Conservation (phyloP, 495 filamentous ascomycete species). For the Penicillium cinerascens region DNA sequence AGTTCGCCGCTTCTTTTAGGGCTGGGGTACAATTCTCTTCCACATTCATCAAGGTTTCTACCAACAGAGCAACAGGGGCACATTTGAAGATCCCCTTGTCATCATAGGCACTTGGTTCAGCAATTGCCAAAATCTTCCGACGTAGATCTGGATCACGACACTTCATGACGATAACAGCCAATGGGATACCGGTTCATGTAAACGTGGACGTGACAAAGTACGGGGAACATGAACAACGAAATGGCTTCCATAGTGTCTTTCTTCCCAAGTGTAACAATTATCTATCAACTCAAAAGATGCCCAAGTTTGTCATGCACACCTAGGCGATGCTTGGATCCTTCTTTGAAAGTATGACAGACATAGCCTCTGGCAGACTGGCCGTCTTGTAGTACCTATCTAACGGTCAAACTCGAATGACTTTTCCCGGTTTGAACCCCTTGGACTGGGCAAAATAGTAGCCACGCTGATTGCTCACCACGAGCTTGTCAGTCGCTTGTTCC, state of each 20-base stretch:
- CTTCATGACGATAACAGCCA: conserved; percentile 30
- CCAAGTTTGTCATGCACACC: no score
- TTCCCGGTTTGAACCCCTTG: conserved; percentile 23
- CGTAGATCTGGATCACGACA: conserved; percentile 33
- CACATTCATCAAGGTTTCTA: conserved; percentile 22
- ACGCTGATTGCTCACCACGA: conserved; percentile 36
- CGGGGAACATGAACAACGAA: no score
- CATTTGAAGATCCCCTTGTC: conserved; percentile 31
- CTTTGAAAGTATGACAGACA: no score
- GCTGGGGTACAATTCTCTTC: conserved; percentile 20
- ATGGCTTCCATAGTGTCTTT: no score
- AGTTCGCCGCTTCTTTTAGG: background rate
- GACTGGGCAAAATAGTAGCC: conserved; percentile 37
- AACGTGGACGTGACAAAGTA: conserved; percentile 22
- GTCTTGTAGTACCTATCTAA: no score
- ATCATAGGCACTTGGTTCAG: conserved; percentile 24
- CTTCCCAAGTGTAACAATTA: no score
- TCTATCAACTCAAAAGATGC: no score
- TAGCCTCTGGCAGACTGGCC: no score
- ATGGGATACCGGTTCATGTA: conserved; percentile 36
- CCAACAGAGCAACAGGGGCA: conserved; percentile 9
- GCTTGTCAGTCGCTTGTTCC: conserved; percentile 25
- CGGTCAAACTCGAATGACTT: conserved; percentile 12
- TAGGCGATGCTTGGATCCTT: no score
- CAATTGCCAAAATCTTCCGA: conserved; percentile 25